Percentiles rank a stretch among this genome's conserved stretches.
Conservation (phyloP, 768 basidiomycete species). For the Trichaptum fuscoviolaceum region DNA sequence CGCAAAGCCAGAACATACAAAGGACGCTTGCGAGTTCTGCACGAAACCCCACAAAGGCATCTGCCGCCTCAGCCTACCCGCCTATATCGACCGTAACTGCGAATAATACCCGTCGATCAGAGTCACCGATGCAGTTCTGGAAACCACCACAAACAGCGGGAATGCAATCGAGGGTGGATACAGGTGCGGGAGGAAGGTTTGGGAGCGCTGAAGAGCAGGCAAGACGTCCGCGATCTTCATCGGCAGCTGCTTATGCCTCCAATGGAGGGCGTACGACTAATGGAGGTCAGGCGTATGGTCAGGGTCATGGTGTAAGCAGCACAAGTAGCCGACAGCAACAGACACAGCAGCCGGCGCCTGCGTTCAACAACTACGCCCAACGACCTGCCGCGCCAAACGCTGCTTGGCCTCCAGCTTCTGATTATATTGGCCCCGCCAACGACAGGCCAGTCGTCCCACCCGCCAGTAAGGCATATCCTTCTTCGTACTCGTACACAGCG, state of each 20-base stretch:
- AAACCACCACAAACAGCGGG: not conserved
- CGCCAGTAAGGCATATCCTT: not conserved
- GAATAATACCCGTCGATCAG: not conserved
- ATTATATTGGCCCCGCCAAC: not conserved
- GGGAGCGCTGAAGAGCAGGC: not conserved
- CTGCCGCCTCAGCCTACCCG: not conserved
- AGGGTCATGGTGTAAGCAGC: not conserved
- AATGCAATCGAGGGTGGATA: not conserved
- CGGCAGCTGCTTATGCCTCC: not conserved
- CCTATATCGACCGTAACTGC: not conserved
- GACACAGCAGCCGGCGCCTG: not conserved
- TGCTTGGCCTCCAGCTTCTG: not conserved
- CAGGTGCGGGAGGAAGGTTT: not conserved
- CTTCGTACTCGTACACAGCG: not conserved
- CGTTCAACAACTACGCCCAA: not conserved
- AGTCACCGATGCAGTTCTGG: not conserved
- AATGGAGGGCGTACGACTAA: not conserved
- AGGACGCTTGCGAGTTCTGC: not conserved
- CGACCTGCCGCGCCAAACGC: not conserved
- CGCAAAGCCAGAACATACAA: not conserved
- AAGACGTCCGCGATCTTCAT: not conserved
- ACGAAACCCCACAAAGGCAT: not conserved
- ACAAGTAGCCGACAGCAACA: not conserved
- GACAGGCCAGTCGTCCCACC: not conserved
- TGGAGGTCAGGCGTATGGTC: not conserved